phyloP scores from a whole-genome alignment of 768 basidiomycete species.

The Trametes villosa region DNA sequence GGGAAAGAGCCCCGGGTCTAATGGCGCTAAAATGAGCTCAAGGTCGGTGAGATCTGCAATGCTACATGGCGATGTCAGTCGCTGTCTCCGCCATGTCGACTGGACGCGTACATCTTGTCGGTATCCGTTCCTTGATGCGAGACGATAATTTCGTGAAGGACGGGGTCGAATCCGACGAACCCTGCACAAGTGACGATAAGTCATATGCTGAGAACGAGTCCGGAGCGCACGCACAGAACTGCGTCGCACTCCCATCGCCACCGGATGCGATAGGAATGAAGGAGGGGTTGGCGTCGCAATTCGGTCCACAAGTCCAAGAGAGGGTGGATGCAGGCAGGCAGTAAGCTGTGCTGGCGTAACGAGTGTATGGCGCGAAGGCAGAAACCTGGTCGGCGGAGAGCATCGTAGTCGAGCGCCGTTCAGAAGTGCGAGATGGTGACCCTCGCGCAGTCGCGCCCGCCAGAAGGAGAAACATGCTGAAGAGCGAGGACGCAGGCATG shows the following conservation, averaged over 20 bases:
- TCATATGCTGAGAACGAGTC: not conserved
- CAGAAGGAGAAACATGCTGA: too few species aligned
- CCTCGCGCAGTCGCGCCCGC: too few species aligned
- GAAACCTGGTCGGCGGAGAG: conserved; percentile 30
- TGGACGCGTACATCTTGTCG: conserved; percentile 35
- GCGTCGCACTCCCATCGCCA: conserved; percentile 46
- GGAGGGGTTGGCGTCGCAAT: conserved; percentile 50
- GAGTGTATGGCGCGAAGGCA: conserved; percentile 35
- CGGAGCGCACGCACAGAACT: conserved; percentile 39
- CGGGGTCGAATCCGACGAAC: conserved; percentile 26
- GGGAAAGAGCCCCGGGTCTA: conserved; percentile 51
- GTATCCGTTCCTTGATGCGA: conserved; percentile 44
- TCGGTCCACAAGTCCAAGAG: conserved; percentile 37
- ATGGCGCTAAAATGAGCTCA: conserved; percentile 38
- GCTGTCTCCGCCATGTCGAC: too few species aligned
- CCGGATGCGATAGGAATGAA: conserved; percentile 55
- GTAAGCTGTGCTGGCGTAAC: conserved; percentile 37
- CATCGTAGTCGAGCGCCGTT: too few species aligned
- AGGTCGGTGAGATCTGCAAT: conserved; percentile 47
- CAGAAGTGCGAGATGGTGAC: too few species aligned
- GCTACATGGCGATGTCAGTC: not conserved
- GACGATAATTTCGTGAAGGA: conserved; percentile 39
- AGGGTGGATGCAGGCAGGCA: conserved; percentile 33
- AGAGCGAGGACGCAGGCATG: too few species aligned
- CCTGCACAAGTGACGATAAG: not conserved